Percentiles rank a stretch among this genome's conserved stretches.
These are phyloP conservation scores for Kurtzmaniella cleridarum DNA, from an alignment of 805 yeast genomes.

Conservation along the genomic window DNA sequence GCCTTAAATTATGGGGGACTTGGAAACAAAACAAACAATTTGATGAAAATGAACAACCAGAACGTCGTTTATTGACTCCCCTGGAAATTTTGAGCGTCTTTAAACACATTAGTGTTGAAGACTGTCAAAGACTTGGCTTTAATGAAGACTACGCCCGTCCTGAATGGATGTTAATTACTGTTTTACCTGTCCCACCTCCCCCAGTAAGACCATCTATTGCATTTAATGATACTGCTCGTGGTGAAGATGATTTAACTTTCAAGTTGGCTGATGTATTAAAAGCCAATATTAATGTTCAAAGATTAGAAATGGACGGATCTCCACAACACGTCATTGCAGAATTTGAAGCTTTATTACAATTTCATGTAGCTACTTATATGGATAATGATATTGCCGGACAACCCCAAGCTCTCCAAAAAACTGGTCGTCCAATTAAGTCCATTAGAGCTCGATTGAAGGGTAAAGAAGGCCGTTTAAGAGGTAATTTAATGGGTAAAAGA, in stretches of 20 bases:
- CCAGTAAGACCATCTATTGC: slow-evolving; percentile 99
- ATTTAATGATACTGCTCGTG: slow-evolving; percentile 95
- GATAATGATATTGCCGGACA: slow-evolving; percentile 99
- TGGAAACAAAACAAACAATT: slow-evolving; percentile 86
- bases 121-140: slow-evolving; percentile 77
- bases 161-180: slow-evolving; percentile 96
- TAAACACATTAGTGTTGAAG: slow-evolving; percentile 84
- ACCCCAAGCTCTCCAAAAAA: slow-evolving; percentile 97
- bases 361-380: slow-evolving; percentile 99
- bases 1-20: slow-evolving; percentile 94
- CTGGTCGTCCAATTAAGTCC: slow-evolving; percentile 97
- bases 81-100: slow-evolving; percentile 87
- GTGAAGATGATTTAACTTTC: slow-evolving; percentile 98
- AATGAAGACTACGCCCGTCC: slow-evolving; percentile 97
- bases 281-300: slow-evolving; percentile 95
- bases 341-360: slow-evolving; percentile 90
- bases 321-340: slow-evolving; percentile 98
- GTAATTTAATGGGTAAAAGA: slow-evolving; percentile 98
- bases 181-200: slow-evolving; percentile 99
- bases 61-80: slow-evolving; percentile 81
- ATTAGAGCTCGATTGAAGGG: slow-evolving; percentile 99
- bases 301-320: slow-evolving; percentile 96
- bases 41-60: slow-evolving; percentile 87
- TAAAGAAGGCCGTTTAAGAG: slow-evolving; percentile 98
- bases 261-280: slow-evolving; percentile 94